Evolutionary conservation across 169 alveolate species (phyloP).

Genomic region (Eimeria mitis): DNA sequence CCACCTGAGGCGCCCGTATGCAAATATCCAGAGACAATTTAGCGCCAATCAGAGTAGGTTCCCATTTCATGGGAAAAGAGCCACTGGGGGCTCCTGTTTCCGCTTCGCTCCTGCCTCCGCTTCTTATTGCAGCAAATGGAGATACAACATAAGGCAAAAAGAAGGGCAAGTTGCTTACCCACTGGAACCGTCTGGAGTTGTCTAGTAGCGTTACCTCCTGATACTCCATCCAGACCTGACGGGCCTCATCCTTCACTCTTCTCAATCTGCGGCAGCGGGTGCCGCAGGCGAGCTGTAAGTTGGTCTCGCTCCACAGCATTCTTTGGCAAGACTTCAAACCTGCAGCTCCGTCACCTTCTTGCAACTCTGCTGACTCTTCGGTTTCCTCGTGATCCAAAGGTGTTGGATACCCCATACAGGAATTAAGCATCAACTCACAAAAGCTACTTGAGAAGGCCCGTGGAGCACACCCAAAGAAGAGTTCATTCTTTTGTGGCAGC

Average conservation of each 20-base stretch:
- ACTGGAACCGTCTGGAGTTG: conserved; percentile 43
- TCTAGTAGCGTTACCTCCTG: conserved; percentile 21
- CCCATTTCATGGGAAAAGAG: background rate
- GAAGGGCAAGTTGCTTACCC: background rate
- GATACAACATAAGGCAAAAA: background rate
- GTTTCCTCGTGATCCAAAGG: background rate
- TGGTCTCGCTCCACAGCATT: conserved; percentile 4
- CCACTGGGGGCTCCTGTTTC: background rate
- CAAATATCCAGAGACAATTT: background rate
- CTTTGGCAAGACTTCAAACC: background rate
- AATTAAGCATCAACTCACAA: background rate
- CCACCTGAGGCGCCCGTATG: background rate
- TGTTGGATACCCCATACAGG: background rate
- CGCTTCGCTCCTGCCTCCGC: background rate
- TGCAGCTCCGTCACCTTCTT: background rate
- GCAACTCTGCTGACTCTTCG: background rate
- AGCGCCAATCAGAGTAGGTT: background rate
- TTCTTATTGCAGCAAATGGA: background rate
- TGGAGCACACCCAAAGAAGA: background rate
- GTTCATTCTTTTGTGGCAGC: background rate
- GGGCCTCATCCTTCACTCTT: conserved; percentile 21
- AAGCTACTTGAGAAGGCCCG: background rate
- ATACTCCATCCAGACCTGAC: conserved; percentile 56
- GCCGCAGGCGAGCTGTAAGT: conserved; percentile 17
- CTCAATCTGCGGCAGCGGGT: conserved; percentile 37